A percentile compares a stretch with the other conserved stretches of the same genome.
phyloP scores from a whole-genome alignment of 305 asterid species.

The Rubia peregrina region DNA sequence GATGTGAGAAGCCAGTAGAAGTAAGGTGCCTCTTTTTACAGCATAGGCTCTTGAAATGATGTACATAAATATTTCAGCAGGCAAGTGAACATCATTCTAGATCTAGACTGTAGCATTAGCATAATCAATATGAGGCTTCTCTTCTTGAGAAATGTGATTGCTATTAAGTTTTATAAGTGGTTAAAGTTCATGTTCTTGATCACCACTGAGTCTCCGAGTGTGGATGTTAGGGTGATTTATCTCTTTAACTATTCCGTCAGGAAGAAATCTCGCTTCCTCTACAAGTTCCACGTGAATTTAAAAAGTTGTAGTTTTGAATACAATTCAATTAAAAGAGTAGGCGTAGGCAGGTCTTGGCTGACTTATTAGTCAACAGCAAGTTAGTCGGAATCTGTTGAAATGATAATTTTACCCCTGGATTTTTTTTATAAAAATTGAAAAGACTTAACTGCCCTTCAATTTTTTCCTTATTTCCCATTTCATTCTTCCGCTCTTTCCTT shows the following conservation, averaged over 20 bases:
- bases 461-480: no score
- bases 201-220: neutral
- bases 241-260: neutral
- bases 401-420: no score
- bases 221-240: neutral
- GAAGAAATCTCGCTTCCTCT: neutral
- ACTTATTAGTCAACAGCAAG: no score
- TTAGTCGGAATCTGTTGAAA: no score
- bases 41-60: slow-evolving; percentile 4
- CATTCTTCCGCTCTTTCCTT: no score
- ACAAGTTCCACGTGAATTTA: neutral
- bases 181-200: neutral
- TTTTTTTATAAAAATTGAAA: no score
- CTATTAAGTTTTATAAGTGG: neutral
- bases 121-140: slow-evolving; percentile 7
- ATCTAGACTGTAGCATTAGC: slow-evolving; percentile 9
- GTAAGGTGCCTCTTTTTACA: slow-evolving; percentile 8
- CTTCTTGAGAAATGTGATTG: slow-evolving; percentile 2
- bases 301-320: no score
- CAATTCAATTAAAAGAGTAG: no score
- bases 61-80: slow-evolving; percentile 14
- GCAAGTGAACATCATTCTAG: slow-evolving; percentile 7
- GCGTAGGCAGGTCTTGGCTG: no score
- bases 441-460: no score
- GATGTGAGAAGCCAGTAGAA: neutral